Percentiles rank a stretch among this genome's conserved stretches.
Conservation (phyloP, 371 early-diverging fungal species). For the Mucor indicus region DNA sequence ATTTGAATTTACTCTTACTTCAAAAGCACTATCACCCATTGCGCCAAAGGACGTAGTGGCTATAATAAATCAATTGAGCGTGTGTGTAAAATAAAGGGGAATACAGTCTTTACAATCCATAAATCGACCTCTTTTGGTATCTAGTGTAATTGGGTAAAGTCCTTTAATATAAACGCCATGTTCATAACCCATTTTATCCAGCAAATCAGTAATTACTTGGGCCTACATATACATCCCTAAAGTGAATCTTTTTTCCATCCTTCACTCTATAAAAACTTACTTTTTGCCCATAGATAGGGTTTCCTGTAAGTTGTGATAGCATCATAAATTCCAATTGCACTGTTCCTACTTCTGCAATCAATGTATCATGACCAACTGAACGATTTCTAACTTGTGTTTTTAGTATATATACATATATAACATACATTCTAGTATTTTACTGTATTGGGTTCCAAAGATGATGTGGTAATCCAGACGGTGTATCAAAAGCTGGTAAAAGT, state of each 20-base stretch:
- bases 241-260: too few relatives aligned
- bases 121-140: conserved; percentile 35
- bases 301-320: conserved; percentile 69
- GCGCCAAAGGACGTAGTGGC: conserved; percentile 43
- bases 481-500: conserved; percentile 60
- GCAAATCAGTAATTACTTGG: conserved; percentile 43
- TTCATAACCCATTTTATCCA: conserved; percentile 36
- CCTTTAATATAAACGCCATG: conserved; percentile 54
- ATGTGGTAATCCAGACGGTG: conserved; percentile 57
- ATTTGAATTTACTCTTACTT: too few relatives aligned
- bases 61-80: too few relatives aligned
- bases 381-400: conserved; percentile 13
- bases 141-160: conserved; percentile 48
- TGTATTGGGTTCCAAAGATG: conserved; percentile 39
- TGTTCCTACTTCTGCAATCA: conserved; percentile 79
- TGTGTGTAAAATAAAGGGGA: too few relatives aligned
- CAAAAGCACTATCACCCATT: conserved; percentile 55
- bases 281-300: conserved; percentile 58
- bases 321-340: conserved; percentile 85
- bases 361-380: conserved; percentile 11
- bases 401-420: conserved; percentile 13
- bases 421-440: conserved; percentile 18
- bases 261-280: too few relatives aligned
- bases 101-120: conserved; percentile 36
- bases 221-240: too few relatives aligned